phyloP scores from a whole-genome alignment of 1,139 yeast genomes.

The Lipomyces yarrowii region DNA sequence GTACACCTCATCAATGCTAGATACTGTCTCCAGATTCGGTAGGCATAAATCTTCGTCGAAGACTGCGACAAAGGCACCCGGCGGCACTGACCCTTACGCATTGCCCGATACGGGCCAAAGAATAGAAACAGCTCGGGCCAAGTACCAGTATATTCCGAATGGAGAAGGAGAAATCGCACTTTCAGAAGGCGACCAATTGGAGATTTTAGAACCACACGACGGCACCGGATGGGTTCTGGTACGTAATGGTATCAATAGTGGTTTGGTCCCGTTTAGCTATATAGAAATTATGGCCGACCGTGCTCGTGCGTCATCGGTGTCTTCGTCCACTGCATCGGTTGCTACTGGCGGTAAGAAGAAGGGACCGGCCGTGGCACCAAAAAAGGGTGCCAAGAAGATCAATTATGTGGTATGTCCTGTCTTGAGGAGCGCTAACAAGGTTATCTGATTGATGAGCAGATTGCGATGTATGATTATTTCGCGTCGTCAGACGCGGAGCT shows the following conservation, averaged over 20 bases:
- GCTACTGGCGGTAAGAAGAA: constrained; percentile 48
- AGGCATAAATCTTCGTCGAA: constrained; percentile 33
- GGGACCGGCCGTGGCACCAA: constrained; percentile 85
- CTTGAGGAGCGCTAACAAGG: not conserved
- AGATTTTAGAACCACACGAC: constrained; percentile 67
- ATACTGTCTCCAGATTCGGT: constrained; percentile 24
- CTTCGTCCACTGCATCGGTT: constrained; percentile 32
- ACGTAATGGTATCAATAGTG: constrained; percentile 51
- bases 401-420: constrained; percentile 52
- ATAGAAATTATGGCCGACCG: constrained; percentile 51
- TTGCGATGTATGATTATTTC: constrained; percentile 74
- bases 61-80: constrained; percentile 31
- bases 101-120: constrained; percentile 20
- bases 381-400: constrained; percentile 66
- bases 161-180: constrained; percentile 78
- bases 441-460: constrained; percentile 2
- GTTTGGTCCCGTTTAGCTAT: constrained; percentile 87
- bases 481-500: constrained; percentile 88
- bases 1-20: constrained; percentile 26
- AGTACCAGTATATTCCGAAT: constrained; percentile 67
- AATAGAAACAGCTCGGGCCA: constrained; percentile 52
- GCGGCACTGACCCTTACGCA: constrained; percentile 18
- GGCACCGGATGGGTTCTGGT: constrained; percentile 94
- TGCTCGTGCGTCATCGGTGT: constrained; percentile 26
- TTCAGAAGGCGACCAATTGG: constrained; percentile 61